A percentile compares a stretch with the other conserved stretches of the same genome.
Evolutionary conservation across 305 asterid species (phyloP).

Genomic region (Nicotiana rustica): DNA sequence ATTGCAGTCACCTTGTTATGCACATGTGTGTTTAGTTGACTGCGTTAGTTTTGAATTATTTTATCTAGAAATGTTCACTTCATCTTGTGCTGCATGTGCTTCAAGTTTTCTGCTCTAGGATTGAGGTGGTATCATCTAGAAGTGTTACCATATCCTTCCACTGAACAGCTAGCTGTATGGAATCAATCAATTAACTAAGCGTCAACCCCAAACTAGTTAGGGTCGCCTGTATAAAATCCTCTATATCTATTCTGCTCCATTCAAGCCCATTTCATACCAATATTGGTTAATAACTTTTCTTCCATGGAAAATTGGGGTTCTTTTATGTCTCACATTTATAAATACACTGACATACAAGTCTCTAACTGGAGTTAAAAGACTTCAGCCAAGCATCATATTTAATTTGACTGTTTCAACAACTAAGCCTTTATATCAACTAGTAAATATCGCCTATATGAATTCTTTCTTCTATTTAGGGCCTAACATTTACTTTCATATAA

Average conservation of each 20-base stretch:
- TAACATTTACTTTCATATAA: not conserved
- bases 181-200: conserved; percentile 4
- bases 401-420: not conserved
- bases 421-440: conserved; percentile 15
- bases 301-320: not conserved
- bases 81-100: conserved; percentile 28
- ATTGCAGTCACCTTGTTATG: conserved; percentile 21
- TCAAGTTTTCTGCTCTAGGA: not conserved
- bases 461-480: not conserved
- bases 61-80: conserved; percentile 27
- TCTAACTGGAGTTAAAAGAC: not conserved
- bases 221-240: not conserved
- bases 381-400: not conserved
- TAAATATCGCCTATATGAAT: not conserved
- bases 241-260: conserved; percentile 9
- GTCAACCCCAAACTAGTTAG: conserved; percentile 4
- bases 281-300: not conserved
- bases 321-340: not conserved
- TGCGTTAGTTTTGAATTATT: conserved; percentile 3
- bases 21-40: conserved; percentile 18
- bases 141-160: conserved; percentile 26
- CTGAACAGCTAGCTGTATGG: conserved; percentile 7
- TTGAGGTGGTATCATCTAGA: conserved; percentile 15
- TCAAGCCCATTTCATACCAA: not conserved
- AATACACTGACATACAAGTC: not conserved